phyloP scores from a whole-genome alignment of 306 rosid genomes.

The Vigna angularis region DNA sequence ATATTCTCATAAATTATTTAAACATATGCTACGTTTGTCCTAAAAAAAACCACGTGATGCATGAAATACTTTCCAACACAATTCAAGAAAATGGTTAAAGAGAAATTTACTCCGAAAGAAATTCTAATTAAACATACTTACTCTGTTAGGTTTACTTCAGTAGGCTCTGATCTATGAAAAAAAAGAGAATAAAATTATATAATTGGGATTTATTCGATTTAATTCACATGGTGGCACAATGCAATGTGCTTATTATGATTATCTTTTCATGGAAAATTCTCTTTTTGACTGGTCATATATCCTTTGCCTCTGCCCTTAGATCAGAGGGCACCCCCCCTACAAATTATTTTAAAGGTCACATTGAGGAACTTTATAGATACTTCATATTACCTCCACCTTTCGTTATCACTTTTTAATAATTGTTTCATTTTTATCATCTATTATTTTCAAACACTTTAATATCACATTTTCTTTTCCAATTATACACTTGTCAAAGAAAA shows the following conservation, averaged over 20 bases:
- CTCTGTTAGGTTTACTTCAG: too few species aligned
- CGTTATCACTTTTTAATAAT: background rate
- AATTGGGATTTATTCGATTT: background rate
- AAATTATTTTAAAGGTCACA: background rate
- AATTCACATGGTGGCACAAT: background rate
- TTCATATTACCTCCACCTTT: background rate
- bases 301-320: slow-evolving; percentile 18
- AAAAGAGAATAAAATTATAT: too few species aligned
- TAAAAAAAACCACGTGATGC: too few species aligned
- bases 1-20: too few species aligned
- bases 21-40: too few species aligned
- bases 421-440: background rate
- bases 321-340: background rate
- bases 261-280: slow-evolving; percentile 47
- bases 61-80: too few species aligned
- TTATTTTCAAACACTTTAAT: background rate
- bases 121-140: too few species aligned
- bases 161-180: too few species aligned
- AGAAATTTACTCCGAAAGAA: too few species aligned
- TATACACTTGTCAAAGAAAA: background rate
- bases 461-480: background rate
- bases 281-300: slow-evolving; percentile 58
- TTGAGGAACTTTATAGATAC: background rate
- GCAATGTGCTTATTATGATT: background rate
- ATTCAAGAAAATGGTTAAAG: too few species aligned